Base-by-base conservation (phyloP, 2,329 filamentous ascomycete species). In the Fusarium mundagurra region DNA sequence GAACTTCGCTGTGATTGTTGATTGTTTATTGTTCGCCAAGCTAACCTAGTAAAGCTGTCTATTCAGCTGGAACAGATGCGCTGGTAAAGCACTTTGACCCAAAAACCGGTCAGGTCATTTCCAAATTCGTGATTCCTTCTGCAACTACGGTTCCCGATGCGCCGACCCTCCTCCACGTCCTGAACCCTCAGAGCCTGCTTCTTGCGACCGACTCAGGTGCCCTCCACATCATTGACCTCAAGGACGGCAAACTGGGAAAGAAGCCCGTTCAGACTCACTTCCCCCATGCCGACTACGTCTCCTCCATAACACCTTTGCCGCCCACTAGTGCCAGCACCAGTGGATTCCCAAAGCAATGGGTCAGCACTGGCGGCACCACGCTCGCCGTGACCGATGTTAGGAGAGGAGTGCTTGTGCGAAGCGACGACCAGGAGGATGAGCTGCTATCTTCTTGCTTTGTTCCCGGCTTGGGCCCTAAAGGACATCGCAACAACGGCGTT, bases 401-500 rank as follows among this genome's bases (percentile, higher is more conserved):
- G 31, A 89, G 94, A 54, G 96, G 96, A 20, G 94, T 98, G 11
- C 85, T 98, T 48, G 92, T 95, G 7, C 92, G 92, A 68, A 98
- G 94, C 75, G 96, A 98, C 80, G 95, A 98, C 78, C 96, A 98
- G 81, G 96, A 97, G 78, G 95, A 98, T 74, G 94, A 98, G 83
- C 85, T 98, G 67, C 87, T 98, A n/a, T 93, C 92, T 78, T 93
- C 93, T 3, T 86, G 91, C 53, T 94, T 94, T 79, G 91, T 98
- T 24, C 89, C 92, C 1, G 95, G 95, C 0, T 84, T 98, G 69
- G 91, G 93, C 0, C 91, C 92, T 36, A 91, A 90, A 80, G 86
- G 86, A 72, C 87, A 89, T 69, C 84, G 88, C 43, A 92, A 90
- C 77, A 93, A 93, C 53, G 94, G 94, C 10, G 88, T 96, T 8